Percentiles rank a stretch among this genome's conserved stretches.
Evolutionary conservation across 495 filamentous ascomycete genomes (phyloP).

Genomic region (Copromyces sp.): DNA sequence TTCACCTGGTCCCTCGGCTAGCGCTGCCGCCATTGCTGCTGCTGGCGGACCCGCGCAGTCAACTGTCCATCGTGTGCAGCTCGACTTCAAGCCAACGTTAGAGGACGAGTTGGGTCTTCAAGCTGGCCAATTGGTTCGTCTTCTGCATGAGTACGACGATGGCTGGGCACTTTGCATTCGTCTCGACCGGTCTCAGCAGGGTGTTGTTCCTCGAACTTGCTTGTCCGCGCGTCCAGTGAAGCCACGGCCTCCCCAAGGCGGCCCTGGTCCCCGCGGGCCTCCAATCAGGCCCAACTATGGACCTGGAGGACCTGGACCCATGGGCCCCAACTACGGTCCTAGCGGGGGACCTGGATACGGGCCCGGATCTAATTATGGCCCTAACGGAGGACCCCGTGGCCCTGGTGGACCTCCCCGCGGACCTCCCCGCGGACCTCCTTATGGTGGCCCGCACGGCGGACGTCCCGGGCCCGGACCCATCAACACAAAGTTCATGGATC

Average conservation of each 20-base stretch:
- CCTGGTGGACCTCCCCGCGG: background rate
- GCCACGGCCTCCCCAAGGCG: slow-evolving; percentile 52
- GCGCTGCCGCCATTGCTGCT: slow-evolving; percentile 43
- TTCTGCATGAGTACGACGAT: slow-evolving; percentile 96
- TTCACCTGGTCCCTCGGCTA: slow-evolving; percentile 30
- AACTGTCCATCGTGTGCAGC: slow-evolving; percentile 78
- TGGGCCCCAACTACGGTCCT: slow-evolving; percentile 17
- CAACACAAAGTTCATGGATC: background rate
- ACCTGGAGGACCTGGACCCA: background rate
- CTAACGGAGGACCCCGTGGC: background rate
- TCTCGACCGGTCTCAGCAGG: slow-evolving; percentile 82
- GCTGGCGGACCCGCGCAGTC: slow-evolving; percentile 45
- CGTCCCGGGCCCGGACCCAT: background rate
- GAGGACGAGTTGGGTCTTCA: slow-evolving; percentile 78
- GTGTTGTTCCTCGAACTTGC: slow-evolving; percentile 88
- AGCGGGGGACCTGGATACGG: background rate
- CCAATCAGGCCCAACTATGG: slow-evolving; percentile 13
- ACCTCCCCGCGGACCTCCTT: background rate
- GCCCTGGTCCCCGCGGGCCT: slow-evolving; percentile 9
- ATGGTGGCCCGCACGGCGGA: slow-evolving; percentile 19
- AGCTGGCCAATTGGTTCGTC: slow-evolving; percentile 70
- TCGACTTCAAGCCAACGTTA: slow-evolving; percentile 90
- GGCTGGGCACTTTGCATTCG: slow-evolving; percentile 94
- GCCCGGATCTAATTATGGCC: background rate
- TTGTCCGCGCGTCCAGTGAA: slow-evolving; percentile 88